phyloP scores from a whole-genome alignment of 768 basidiomycete species.

The Termitomyces sp. region DNA sequence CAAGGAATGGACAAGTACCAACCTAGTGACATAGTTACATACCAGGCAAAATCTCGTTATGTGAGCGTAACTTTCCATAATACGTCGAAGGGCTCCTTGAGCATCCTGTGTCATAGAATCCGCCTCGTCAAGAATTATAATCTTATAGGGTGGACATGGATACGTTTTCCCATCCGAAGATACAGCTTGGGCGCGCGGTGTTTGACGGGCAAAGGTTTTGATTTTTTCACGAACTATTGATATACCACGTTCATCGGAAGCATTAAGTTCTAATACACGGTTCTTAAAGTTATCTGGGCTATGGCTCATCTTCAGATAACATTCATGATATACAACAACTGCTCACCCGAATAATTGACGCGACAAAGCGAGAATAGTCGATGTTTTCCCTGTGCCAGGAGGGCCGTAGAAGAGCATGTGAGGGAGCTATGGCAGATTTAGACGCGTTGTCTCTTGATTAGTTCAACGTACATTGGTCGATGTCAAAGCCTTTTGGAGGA shows the following conservation, averaged over 20 bases:
- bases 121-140: constrained; percentile 97
- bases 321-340: constrained; percentile 2
- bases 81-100: constrained; percentile 92
- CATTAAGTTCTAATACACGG: constrained; percentile 94
- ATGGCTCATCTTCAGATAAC: not conserved
- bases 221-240: constrained; percentile 96
- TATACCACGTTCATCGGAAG: constrained; percentile 98
- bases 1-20: constrained; percentile 12
- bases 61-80: constrained; percentile 98
- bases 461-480: constrained; percentile 73
- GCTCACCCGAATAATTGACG: constrained; percentile 90
- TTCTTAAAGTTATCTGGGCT: constrained; percentile 93
- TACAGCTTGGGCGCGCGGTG: constrained; percentile 69
- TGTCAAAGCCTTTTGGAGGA: constrained; percentile 83
- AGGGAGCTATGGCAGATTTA: constrained; percentile 60
- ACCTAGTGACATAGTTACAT: constrained; percentile 99
- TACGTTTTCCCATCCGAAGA: constrained; percentile 80
- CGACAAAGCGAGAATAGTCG: constrained; percentile 91
- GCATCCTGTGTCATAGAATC: constrained; percentile 99
- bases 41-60: constrained; percentile 98
- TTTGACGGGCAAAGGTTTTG: constrained; percentile 95
- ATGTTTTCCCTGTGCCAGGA: constrained; percentile 98
- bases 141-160: constrained; percentile 97
- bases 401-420: constrained; percentile 99
- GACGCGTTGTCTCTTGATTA: not conserved